phyloP scores from a whole-genome alignment of 2,329 filamentous ascomycete species.

The Paramyrothecium sp. region DNA sequence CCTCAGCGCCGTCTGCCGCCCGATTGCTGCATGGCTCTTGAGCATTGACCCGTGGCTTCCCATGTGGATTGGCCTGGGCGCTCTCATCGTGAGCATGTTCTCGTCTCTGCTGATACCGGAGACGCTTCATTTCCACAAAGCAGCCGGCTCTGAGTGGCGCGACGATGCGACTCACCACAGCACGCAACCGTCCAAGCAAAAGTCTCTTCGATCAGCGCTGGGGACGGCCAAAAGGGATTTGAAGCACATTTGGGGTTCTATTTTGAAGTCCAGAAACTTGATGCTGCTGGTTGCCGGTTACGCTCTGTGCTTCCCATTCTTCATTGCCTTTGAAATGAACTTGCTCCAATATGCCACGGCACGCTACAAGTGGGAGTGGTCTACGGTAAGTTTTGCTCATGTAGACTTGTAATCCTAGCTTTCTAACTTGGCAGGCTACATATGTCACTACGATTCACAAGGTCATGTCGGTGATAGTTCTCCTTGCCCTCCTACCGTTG shows the following conservation, averaged over 20 bases:
- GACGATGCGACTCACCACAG: slow-evolving; percentile 5
- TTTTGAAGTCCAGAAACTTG: slow-evolving; percentile 36
- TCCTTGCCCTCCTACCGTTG: slow-evolving; percentile 35
- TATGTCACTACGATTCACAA: slow-evolving; percentile 38
- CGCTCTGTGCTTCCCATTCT: slow-evolving; percentile 22
- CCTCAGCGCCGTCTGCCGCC: slow-evolving; percentile 35
- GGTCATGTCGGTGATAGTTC: slow-evolving; percentile 32
- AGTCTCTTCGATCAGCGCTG: slow-evolving; percentile 7
- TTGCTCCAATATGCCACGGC: slow-evolving; percentile 53
- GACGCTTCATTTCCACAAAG: slow-evolving; percentile 33
- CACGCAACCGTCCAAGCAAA: slow-evolving; percentile 11
- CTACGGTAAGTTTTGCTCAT: slow-evolving; percentile 24
- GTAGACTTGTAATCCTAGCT: not conserved
- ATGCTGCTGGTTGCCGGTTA: slow-evolving; percentile 35
- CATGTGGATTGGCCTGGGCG: slow-evolving; percentile 30
- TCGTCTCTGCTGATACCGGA: slow-evolving; percentile 37
- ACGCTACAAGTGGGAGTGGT: slow-evolving; percentile 48
- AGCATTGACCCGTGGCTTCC: slow-evolving; percentile 37
- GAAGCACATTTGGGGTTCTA: slow-evolving; percentile 35
- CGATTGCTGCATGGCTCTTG: slow-evolving; percentile 39
- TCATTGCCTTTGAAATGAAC: slow-evolving; percentile 28
- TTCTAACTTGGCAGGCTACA: slow-evolving; percentile 30
- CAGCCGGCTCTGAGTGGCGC: slow-evolving; percentile 17
- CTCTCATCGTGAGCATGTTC: slow-evolving; percentile 24
- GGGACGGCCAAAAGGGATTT: slow-evolving; percentile 27